Evolutionary conservation across 306 rosid genomes (phyloP).

Genomic region (Vigna nakashimae): DNA sequence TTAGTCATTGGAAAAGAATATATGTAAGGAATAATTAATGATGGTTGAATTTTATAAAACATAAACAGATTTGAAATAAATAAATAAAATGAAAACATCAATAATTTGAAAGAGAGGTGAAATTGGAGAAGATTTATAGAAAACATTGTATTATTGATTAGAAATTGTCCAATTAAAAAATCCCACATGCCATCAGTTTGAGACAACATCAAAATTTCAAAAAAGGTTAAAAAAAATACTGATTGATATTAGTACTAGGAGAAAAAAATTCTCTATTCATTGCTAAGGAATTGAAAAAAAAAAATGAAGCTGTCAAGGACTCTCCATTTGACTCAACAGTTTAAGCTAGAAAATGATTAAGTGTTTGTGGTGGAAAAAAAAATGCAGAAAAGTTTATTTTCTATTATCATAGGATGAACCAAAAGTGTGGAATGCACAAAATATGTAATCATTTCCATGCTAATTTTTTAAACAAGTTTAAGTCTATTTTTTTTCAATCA

Average conservation of each 20-base stretch:
- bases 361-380: background rate
- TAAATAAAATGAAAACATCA: background rate
- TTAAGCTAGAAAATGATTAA: background rate
- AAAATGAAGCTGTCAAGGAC: background rate
- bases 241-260: too few species aligned
- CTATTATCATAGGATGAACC: too few species aligned
- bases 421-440: background rate
- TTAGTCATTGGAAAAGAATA: too few species aligned
- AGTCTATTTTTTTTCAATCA: too few species aligned
- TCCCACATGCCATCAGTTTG: background rate
- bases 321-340: background rate
- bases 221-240: too few species aligned
- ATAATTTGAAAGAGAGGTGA: background rate
- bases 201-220: background rate
- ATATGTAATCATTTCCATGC: background rate
- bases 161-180: background rate
- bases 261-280: background rate
- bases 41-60: too few species aligned
- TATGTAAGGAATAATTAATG: too few species aligned
- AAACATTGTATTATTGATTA: background rate
- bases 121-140: background rate
- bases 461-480: too few species aligned
- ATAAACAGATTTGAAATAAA: too few species aligned
- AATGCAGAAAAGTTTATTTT: background rate
- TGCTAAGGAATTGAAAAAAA: background rate